These are phyloP conservation scores for Phytophthora brassicae DNA, from an alignment of 352 stramenopile genomes.

Conservation along the genomic window DNA sequence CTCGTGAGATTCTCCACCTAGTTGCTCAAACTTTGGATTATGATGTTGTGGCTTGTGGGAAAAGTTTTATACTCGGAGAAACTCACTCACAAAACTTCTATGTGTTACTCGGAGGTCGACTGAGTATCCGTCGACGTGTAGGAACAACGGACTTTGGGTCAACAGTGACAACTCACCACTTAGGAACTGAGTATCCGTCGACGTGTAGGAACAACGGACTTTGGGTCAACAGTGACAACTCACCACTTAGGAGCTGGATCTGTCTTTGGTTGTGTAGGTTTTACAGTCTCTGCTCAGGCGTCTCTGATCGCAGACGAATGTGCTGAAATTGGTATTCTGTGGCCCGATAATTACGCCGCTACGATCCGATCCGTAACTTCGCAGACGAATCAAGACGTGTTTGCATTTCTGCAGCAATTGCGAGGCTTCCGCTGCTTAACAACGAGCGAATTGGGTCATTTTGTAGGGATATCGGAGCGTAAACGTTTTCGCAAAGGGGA, in stretches of 20 bases:
- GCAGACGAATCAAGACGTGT: slow-evolving; percentile 63
- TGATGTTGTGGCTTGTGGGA: slow-evolving; percentile 65
- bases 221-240: slow-evolving; percentile 62
- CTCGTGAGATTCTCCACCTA: slow-evolving; percentile 35
- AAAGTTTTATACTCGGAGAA: slow-evolving; percentile 56
- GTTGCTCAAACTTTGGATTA: slow-evolving; percentile 63
- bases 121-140: slow-evolving; percentile 62
- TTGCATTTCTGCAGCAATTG: slow-evolving; percentile 67
- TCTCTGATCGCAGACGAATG: slow-evolving; percentile 67
- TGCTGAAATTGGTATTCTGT: slow-evolving; percentile 68
- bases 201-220: slow-evolving; percentile 52
- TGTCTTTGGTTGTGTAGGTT: slow-evolving; percentile 63
- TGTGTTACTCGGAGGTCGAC: slow-evolving; percentile 52
- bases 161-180: slow-evolving; percentile 66
- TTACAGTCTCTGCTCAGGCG: slow-evolving; percentile 44
- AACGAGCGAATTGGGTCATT: slow-evolving; percentile 63
- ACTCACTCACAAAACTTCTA: slow-evolving; percentile 71
- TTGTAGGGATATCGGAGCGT: slow-evolving; percentile 76
- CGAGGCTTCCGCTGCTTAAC: slow-evolving; percentile 63
- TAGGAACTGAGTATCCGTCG: slow-evolving; percentile 53
- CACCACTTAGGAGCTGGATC: slow-evolving; percentile 59
- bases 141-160: slow-evolving; percentile 53
- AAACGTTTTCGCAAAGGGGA: slow-evolving; percentile 70
- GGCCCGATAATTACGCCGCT: slow-evolving; percentile 52
- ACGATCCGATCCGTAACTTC: slow-evolving; percentile 63